Evolutionary conservation across 306 rosid species (phyloP).

Genomic region (Morella rubra): DNA sequence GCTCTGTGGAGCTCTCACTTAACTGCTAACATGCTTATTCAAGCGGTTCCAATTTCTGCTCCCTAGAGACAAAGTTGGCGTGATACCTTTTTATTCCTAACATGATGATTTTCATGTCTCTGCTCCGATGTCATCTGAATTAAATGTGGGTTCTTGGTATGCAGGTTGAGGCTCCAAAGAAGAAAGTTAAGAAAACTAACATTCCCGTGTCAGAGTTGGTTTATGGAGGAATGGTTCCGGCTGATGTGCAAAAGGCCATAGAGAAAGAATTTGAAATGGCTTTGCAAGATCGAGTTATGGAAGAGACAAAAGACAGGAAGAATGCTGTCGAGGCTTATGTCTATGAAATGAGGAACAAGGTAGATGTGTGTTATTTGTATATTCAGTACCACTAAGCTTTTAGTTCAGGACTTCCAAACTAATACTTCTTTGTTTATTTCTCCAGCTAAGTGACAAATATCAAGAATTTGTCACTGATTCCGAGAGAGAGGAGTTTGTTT

Average conservation of each 20-base stretch:
- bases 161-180: constrained; percentile 73
- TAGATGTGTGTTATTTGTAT: neutral
- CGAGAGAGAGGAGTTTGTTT: constrained; percentile 61
- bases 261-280: constrained; percentile 98
- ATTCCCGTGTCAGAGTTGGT: constrained; percentile 65
- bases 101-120: neutral
- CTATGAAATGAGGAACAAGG: constrained; percentile 96
- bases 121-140: neutral
- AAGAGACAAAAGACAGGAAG: constrained; percentile 94
- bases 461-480: constrained; percentile 72
- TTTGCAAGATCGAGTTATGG: constrained; percentile 95
- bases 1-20: neutral
- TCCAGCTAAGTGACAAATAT: constrained; percentile 76
- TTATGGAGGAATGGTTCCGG: constrained; percentile 66
- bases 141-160: constrained; percentile 13
- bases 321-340: constrained; percentile 96
- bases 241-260: constrained; percentile 74
- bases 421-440: neutral
- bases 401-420: neutral
- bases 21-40: neutral
- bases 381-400: neutral
- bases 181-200: constrained; percentile 74
- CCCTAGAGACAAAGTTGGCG: neutral
- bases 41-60: neutral
- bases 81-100: too few species aligned